Evolutionary conservation across 805 yeast genomes (phyloP).

Genomic region (Schwanniomyces yamadae): DNA sequence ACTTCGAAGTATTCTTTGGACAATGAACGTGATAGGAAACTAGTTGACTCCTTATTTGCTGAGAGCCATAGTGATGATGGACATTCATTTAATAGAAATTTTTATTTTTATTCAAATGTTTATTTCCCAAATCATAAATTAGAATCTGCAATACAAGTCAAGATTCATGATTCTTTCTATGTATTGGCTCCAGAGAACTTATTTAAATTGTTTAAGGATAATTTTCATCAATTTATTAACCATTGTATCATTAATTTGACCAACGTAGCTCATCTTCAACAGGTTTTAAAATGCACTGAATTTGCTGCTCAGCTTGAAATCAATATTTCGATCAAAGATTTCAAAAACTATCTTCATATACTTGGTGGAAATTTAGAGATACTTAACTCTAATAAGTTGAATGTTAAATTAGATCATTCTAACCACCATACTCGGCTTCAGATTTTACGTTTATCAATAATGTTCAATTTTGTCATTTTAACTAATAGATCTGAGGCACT

Average conservation of each 20-base stretch:
- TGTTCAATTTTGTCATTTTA: conserved; percentile 13
- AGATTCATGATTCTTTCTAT: conserved; percentile 5
- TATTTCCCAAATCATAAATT: neutral
- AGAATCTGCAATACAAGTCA: conserved; percentile 3
- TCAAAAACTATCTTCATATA: neutral
- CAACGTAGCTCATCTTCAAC: conserved; percentile 5
- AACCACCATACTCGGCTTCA: conserved; percentile 15
- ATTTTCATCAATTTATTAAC: conserved; percentile 7
- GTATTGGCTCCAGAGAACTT: neutral
- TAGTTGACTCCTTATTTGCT: conserved; percentile 18
- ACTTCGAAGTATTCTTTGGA: conserved; percentile 15
- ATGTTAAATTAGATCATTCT: conserved; percentile 22
- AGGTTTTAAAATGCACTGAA: conserved; percentile 1
- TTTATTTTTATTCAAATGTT: conserved; percentile 18
- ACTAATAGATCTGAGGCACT: neutral
- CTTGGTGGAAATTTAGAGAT: conserved; percentile 4
- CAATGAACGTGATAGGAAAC: conserved; percentile 13
- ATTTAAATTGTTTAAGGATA: neutral
- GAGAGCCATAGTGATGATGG: conserved; percentile 6
- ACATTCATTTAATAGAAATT: conserved; percentile 18
- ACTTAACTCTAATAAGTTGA: conserved; percentile 5
- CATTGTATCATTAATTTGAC: conserved; percentile 7
- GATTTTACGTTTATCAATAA: conserved; percentile 15
- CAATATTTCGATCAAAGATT: neutral
- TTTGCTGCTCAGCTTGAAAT: neutral